Percentiles rank a stretch among this genome's conserved stretches.
Evolutionary conservation across 495 filamentous ascomycete species (phyloP).

Genomic region (Tuber borchii): DNA sequence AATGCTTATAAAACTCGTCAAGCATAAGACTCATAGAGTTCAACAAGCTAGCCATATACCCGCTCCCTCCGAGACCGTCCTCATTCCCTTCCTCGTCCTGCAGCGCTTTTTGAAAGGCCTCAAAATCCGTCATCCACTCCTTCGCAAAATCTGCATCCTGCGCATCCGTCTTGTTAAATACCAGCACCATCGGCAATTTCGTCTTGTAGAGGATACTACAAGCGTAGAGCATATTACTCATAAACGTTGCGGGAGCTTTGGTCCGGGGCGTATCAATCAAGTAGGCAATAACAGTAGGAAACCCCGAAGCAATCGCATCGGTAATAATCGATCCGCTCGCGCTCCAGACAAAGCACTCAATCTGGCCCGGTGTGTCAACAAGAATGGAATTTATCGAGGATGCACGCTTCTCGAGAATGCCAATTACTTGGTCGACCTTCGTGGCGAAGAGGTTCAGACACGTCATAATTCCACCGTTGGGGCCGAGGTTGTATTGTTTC

Average conservation of each 20-base stretch:
- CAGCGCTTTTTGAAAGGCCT: conserved; percentile 85
- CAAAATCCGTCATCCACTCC: conserved; percentile 99
- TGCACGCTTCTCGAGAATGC: conserved; percentile 79
- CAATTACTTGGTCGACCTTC: conserved; percentile 90
- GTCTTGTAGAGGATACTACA: conserved; percentile 98
- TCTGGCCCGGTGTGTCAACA: conserved; percentile 93
- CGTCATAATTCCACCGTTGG: conserved; percentile 96
- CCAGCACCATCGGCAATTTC: conserved; percentile 92
- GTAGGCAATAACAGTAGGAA: conserved; percentile 94
- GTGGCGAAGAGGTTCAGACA: conserved; percentile 94
- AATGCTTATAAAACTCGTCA: conserved; percentile 92
- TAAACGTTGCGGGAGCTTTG: conserved; percentile 88
- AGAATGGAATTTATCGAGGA: conserved; percentile 69
- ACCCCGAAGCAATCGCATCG: conserved; percentile 81
- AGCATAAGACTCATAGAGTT: conserved; percentile 98
- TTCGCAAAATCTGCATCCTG: conserved; percentile 86
- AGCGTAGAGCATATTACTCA: conserved; percentile 99
- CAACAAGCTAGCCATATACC: conserved; percentile 92
- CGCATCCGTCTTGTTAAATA: conserved; percentile 97
- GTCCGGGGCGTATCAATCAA: conserved; percentile 94
- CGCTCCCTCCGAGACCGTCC: conserved; percentile 65
- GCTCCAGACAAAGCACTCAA: conserved; percentile 97
- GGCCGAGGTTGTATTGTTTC: conserved; percentile 95
- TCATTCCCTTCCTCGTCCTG: conserved; percentile 70
- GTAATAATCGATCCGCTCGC: conserved; percentile 89